phyloP scores from a whole-genome alignment of 345 rosid genomes.

The Citropsis articulata region DNA sequence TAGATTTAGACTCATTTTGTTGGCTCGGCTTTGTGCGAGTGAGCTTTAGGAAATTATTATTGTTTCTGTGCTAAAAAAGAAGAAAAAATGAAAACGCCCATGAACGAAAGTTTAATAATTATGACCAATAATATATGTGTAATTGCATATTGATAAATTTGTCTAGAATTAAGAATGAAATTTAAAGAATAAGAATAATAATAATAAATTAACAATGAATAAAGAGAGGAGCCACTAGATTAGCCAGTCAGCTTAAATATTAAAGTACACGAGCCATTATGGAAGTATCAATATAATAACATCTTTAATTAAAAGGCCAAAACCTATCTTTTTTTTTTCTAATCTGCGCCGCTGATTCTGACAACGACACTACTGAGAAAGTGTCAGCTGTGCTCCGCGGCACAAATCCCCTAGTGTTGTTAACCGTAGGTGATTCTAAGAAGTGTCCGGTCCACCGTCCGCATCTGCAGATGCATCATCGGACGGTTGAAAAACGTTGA shows the following conservation, averaged over 20 bases:
- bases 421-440: background rate
- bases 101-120: no score
- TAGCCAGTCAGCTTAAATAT: background rate
- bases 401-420: background rate
- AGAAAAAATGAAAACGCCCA: no score
- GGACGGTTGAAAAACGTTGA: background rate
- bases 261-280: background rate
- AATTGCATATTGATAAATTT: background rate
- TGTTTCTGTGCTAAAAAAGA: no score
- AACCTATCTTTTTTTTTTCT: background rate
- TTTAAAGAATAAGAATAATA: background rate
- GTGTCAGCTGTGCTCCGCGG: background rate
- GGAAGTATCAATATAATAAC: background rate
- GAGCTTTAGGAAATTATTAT: background rate
- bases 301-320: background rate
- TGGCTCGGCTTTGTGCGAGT: slow-evolving; percentile 4
- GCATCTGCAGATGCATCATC: background rate
- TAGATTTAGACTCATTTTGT: background rate
- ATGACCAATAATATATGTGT: background rate
- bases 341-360: background rate
- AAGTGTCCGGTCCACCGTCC: background rate
- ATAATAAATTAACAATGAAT: no score
- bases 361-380: background rate
- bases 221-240: no score
- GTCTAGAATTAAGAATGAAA: no score